A percentile compares a stretch with the other conserved stretches of the same genome.
phyloP scores from a whole-genome alignment of 768 basidiomycete species.

The Serendipita sp. region DNA sequence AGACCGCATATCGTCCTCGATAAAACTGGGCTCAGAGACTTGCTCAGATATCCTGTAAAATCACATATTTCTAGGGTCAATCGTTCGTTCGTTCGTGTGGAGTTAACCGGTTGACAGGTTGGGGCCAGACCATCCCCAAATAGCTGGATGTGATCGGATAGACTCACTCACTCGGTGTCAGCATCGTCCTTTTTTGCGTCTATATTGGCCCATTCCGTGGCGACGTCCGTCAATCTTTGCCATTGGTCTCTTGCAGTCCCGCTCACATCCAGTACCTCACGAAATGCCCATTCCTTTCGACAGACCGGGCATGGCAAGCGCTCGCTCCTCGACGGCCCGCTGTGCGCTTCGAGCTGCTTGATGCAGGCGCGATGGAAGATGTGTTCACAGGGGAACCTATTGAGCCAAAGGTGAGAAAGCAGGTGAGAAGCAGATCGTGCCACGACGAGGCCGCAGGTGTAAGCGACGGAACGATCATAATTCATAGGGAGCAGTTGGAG shows the following conservation, averaged over 20 bases:
- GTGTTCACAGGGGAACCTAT: slow-evolving; percentile 2
- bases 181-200: neutral
- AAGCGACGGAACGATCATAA: too few relatives aligned
- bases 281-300: neutral
- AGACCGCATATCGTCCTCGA: neutral
- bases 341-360: neutral
- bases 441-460: neutral
- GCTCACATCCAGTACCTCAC: neutral
- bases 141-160: too few relatives aligned
- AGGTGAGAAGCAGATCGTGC: neutral
- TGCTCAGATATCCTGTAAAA: neutral
- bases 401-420: neutral
- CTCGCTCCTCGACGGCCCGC: neutral
- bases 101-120: neutral
- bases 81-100: neutral
- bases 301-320: neutral
- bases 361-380: neutral
- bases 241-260: neutral
- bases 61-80: neutral
- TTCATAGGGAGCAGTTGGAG: neutral
- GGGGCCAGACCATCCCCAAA: too few relatives aligned
- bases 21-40: neutral
- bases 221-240: neutral
- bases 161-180: neutral
- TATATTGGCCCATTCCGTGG: neutral